Base-by-base conservation (phyloP, 306 rosid species). In the Hippophae rhamnoides region DNA sequence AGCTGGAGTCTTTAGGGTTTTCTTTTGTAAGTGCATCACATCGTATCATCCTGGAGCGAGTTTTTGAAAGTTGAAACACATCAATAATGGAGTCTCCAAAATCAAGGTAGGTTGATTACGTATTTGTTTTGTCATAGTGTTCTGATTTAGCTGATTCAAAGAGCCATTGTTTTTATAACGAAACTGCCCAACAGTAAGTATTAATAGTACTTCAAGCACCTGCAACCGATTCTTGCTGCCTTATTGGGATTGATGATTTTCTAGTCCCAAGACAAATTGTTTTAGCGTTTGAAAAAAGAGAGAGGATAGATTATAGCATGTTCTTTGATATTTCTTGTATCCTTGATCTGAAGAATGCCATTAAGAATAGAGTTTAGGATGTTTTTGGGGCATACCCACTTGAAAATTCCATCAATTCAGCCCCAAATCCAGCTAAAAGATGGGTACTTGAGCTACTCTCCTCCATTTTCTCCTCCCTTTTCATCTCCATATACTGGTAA, bases 351-450 rank as follows among this genome's bases (percentile, higher is more conserved):
- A 71, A 72, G 61, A 68, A 72, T 81, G 88, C 62, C 79, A 68
- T 65, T 72, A 57, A 71, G 9, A 9, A 72, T 62, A 72, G 66
- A 74, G 54, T 65, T 58, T 61, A 69, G 66, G 64, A 77, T 73
- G 83, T 67, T 67, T 73, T 76, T 74, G 47, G 74, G 77, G 48
- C 70, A 81, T 48, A 79, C 86, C 79, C 89, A 79, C 81, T 72
- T 87, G 72, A 84, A 87, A 67, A 90, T 87, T 95, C 72, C 84
- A 56, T 68, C 80, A 86, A 66, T 83, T 82, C 81, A 73, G 13
- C 83, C 69, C 69, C 86, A 78, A 72, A 74, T 79, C 57, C 78
- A 72, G 64, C 70, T 72, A 53, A 86, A 81, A 72, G 96, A 92
- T 80, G 96, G 88, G 9, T 76, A 76, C 80, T 51, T 82, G 79